Base-by-base conservation (phyloP, 1,284 basidiomycete species). In the Austroboletus olivaceoglutinosus region DNA sequence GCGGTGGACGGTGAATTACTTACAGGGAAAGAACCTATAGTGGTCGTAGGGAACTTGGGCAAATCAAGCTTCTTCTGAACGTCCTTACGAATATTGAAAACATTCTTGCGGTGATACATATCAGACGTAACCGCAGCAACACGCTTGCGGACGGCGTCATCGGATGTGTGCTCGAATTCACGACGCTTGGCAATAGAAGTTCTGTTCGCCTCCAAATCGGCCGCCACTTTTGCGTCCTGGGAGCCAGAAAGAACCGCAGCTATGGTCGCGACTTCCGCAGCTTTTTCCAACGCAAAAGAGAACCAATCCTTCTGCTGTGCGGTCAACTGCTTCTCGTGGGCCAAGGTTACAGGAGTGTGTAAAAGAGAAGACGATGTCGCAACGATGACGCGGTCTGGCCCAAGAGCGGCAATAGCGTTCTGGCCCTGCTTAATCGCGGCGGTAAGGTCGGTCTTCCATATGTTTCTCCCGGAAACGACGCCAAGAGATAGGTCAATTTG, bases 261-360 rank as follows among this genome's bases (percentile, higher is more conserved):
- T 63, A 99, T 86, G 59, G 81, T 81, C 49, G 94, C 80, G 62
- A 99, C 93, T 75, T 99, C 97, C 47, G 76, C 78, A 37, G 90
- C 91, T 82, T 99, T 99, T 82, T 99, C 96, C 58, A 92, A 80
- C 57, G 97, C 97, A 72, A 99, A 99, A 18, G 97, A 92, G 80
- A 99, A 95, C 97, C 97, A 99, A 72, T 97, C 93, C 74, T 89
- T 89, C 71, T 97, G 91, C 73, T 98, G 85, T 36, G 81, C 67
- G 48, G 90, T 89, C 68, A 99, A 83, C 79, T 96, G 94, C 67
- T 82, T 91, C 83, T 99, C 97, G 48, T 87, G 89, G 55, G 86
- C 87, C 67, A 98, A 83, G 51, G 95, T 95, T 71, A 99, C 93
- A 47, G 97, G 97, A 47, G 92, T 98, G 82, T 99, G 97, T 62